A percentile compares a stretch with the other conserved stretches of the same genome.
Conservation (phyloP, 768 basidiomycete genomes). For the Megacollybia marginata region DNA sequence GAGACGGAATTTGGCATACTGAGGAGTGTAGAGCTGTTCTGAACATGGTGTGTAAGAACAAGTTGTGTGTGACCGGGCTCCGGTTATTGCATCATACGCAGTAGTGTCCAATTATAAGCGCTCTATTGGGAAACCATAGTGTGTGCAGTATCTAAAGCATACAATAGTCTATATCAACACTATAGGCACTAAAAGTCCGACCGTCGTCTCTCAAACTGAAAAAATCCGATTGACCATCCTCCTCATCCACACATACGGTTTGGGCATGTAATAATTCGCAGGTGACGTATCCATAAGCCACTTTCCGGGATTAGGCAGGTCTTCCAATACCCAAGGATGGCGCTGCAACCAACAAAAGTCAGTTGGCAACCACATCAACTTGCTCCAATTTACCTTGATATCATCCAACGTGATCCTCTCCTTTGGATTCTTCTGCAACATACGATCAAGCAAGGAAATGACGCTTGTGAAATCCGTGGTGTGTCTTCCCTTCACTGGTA, state of each 20-base stretch:
- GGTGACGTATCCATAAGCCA: conserved; percentile 30
- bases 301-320: conserved; percentile 24
- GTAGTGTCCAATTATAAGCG: no score
- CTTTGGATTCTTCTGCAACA: conserved; percentile 34
- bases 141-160: no score
- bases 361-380: not conserved
- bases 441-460: conserved; percentile 28
- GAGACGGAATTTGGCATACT: no score
- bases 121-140: no score
- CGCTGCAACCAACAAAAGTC: conserved; percentile 15
- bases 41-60: no score
- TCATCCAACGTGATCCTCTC: conserved; percentile 22
- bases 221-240: not conserved
- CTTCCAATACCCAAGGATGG: conserved; percentile 30
- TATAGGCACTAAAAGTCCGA: no score
- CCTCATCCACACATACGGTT: not conserved
- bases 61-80: no score
- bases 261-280: not conserved
- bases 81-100: no score
- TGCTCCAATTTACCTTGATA: conserved; percentile 24
- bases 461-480: conserved; percentile 21
- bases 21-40: no score
- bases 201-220: no score
- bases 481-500: conserved; percentile 27
- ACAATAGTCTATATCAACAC: no score